Conservation (phyloP, 2,329 filamentous ascomycete genomes). For the Mycosphaerella sp. region DNA sequence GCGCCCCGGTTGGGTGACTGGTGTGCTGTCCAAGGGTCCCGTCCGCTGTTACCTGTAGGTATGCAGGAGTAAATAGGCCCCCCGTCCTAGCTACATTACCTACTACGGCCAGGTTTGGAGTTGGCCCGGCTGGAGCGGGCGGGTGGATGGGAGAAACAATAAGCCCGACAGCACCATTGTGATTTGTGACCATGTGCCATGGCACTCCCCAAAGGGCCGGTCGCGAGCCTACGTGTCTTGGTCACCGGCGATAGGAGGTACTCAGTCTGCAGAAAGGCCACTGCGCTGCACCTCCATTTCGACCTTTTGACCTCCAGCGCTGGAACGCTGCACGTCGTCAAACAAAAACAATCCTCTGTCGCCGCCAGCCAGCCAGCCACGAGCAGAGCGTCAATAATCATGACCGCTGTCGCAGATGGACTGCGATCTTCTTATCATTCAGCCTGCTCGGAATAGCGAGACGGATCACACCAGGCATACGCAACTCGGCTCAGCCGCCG, state of each 20-base stretch:
- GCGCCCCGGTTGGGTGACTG: not conserved
- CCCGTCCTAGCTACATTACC: too few species aligned
- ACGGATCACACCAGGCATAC: not conserved
- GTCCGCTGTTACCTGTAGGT: not conserved
- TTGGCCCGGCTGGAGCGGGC: not conserved
- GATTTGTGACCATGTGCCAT: too few species aligned
- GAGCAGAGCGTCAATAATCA: not conserved
- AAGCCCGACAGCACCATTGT: too few species aligned
- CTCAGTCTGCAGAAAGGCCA: not conserved
- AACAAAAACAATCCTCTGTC: not conserved
- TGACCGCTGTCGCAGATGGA: not conserved
- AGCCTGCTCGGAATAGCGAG: too few species aligned
- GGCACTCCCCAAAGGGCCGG: not conserved
- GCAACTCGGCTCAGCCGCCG: conserved; percentile 3
- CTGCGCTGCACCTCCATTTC: not conserved
- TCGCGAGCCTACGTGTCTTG: not conserved
- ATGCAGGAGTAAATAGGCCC: too few species aligned
- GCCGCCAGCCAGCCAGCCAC: too few species aligned
- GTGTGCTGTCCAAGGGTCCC: not conserved
- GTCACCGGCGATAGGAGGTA: not conserved
- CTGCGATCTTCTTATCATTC: not conserved
- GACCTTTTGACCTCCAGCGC: not conserved
- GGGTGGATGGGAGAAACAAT: too few species aligned
- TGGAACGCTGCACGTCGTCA: not conserved
- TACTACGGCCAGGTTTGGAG: not conserved